phyloP scores from a whole-genome alignment of 495 filamentous ascomycete species.

The Margaritispora aquatica region DNA sequence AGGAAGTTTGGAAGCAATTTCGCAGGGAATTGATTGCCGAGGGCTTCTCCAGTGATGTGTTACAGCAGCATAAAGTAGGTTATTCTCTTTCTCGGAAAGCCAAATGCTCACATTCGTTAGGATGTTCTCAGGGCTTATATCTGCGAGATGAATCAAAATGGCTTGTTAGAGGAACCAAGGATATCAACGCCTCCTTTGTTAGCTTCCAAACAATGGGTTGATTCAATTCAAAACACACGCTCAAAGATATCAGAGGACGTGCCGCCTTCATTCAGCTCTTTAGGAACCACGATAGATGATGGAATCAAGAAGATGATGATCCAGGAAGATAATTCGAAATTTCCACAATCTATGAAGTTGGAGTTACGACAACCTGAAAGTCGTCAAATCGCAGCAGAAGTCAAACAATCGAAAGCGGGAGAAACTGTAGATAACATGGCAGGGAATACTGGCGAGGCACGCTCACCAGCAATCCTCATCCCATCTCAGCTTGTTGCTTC shows the following conservation, averaged over 20 bases:
- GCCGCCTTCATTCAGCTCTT: slow-evolving; percentile 15
- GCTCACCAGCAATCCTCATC: not conserved
- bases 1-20: slow-evolving; percentile 48
- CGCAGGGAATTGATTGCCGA: slow-evolving; percentile 42
- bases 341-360: slow-evolving; percentile 32
- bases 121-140: slow-evolving; percentile 50
- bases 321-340: slow-evolving; percentile 33
- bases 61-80: slow-evolving; percentile 37
- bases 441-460: too few species aligned
- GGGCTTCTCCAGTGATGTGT: slow-evolving; percentile 43
- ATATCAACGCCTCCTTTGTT: not conserved
- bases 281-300: slow-evolving; percentile 8
- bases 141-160: slow-evolving; percentile 39
- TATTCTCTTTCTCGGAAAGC: not conserved
- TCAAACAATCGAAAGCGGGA: not conserved
- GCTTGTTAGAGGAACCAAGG: slow-evolving; percentile 13
- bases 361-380: slow-evolving; percentile 28
- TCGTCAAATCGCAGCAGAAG: slow-evolving; percentile 1
- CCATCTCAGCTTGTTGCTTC: slow-evolving; percentile 4
- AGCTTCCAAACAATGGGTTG: slow-evolving; percentile 9
- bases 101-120: slow-evolving; percentile 7
- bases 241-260: not conserved
- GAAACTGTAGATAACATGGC: not conserved
- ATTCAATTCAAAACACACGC: not conserved
- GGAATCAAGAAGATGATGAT: slow-evolving; percentile 19